Base-by-base conservation (phyloP, 768 basidiomycete genomes). In the Mycena belliarum region DNA sequence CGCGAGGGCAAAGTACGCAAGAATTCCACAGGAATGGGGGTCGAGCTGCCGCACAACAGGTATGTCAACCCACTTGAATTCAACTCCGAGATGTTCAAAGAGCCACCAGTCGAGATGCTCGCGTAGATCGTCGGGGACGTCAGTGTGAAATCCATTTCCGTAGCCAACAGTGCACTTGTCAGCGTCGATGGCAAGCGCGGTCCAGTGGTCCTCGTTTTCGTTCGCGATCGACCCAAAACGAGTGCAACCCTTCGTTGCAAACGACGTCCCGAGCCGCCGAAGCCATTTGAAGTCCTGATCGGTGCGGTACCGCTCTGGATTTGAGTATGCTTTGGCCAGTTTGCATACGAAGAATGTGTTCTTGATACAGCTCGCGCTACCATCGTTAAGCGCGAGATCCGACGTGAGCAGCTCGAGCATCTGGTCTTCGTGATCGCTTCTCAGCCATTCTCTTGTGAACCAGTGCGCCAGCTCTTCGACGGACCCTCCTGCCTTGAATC, bases 361-460 rank as follows among this genome's bases (percentile, higher is more conserved):
- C 14, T 37, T 4, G 35, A 37, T 37, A 37, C 7, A 37, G 18
- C 35, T 32, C 4, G 35, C 18, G 35, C 35, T 37, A 14, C 35
- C 35, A 15, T 37, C 14, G 8, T 16, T 15, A 4, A 7, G 8
- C 14, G 12, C 35, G 4, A 37, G 14, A 37, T 37, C 35, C 12
- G 35, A 10, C 5, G 35, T 16, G 35, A 37, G 35, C 5, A 37
- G 35, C 37, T 57, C 33, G 16, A 59, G 57, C 49, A 58, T 44
- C 20, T 48, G 44, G 20, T 59, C 45, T n/a, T 59, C 53, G 25
- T 60, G 59, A 24, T 53, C 47, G 0, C 42, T 55, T 12, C 11
- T 45, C 25, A 55, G 35, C 59, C 59, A 60, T 15, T 54, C 52
- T 15, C 28, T 55, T 4, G 43, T 60, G 18, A 60, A 41, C 59